A percentile compares a stretch with the other conserved stretches of the same genome.
Conservation (phyloP, 768 basidiomycete species). For the Pseudohyphozyma bogoriensis region DNA sequence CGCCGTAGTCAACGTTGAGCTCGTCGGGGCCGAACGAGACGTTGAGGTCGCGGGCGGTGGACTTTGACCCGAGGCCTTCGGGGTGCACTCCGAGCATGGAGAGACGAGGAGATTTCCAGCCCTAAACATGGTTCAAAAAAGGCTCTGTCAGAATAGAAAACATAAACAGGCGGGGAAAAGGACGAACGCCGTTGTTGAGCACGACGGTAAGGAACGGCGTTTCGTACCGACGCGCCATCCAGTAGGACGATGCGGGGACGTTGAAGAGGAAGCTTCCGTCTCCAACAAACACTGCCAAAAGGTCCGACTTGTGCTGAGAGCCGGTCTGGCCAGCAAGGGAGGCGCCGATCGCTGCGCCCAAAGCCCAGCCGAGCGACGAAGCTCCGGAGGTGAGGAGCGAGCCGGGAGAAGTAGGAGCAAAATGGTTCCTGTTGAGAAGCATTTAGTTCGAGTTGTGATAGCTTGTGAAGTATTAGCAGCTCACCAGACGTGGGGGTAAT, state of each 20-base stretch:
- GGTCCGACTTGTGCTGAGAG: conserved; percentile 40
- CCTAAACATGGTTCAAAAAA: not conserved
- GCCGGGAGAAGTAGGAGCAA: not conserved
- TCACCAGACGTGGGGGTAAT: conserved; percentile 50
- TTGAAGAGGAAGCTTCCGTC: conserved; percentile 63
- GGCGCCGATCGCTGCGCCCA: conserved; percentile 57
- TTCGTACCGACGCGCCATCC: conserved; percentile 61
- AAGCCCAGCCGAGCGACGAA: conserved; percentile 57
- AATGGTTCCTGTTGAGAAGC: not conserved
- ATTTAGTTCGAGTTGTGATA: too few species aligned
- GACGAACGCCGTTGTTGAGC: conserved; percentile 65
- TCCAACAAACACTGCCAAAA: conserved; percentile 54
- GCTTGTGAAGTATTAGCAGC: conserved; percentile 33
- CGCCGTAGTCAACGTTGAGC: conserved; percentile 48
- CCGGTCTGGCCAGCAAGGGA: conserved; percentile 42
- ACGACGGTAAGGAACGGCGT: conserved; percentile 66
- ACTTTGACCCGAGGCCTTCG: conserved; percentile 46
- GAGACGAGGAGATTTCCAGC: conserved; percentile 48
- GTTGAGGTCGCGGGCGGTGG: conserved; percentile 46
- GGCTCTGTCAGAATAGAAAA: not conserved
- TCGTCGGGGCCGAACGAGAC: conserved; percentile 53
- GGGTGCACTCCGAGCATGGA: conserved; percentile 62
- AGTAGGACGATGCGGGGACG: conserved; percentile 56
- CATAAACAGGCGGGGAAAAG: conserved; percentile 35
- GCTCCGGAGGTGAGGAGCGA: conserved; percentile 48